phyloP scores from a whole-genome alignment of 2,329 filamentous ascomycete genomes.

The Pseudomassariella vexata region DNA sequence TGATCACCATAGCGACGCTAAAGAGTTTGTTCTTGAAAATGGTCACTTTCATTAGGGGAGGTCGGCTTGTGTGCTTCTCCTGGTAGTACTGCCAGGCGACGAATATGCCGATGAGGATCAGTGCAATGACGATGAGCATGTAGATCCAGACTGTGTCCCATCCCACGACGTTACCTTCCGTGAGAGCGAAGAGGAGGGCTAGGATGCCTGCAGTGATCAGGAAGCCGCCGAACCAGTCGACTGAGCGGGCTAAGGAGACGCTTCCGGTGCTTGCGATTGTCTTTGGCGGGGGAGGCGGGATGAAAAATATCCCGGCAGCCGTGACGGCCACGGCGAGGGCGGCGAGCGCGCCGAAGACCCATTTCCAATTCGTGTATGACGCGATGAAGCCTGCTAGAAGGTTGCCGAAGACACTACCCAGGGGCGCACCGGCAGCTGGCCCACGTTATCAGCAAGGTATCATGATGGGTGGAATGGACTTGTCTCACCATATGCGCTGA shows the following conservation, averaged over 20 bases:
- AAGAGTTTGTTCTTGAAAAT: constrained; percentile 57
- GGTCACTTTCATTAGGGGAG: constrained; percentile 61
- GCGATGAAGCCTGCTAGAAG: constrained; percentile 58
- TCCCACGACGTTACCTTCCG: constrained; percentile 63
- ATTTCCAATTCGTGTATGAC: constrained; percentile 58
- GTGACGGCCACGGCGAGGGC: constrained; percentile 54
- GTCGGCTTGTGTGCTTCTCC: constrained; percentile 41
- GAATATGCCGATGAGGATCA: constrained; percentile 51
- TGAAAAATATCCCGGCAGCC: constrained; percentile 50
- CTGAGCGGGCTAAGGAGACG: constrained; percentile 33
- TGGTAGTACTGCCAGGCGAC: constrained; percentile 56
- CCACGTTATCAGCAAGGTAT: background rate
- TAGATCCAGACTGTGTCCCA: constrained; percentile 61
- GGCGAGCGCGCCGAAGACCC: constrained; percentile 61
- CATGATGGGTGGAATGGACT: background rate
- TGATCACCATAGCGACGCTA: constrained; percentile 57
- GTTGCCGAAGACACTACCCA: constrained; percentile 61
- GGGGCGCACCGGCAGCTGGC: constrained; percentile 54
- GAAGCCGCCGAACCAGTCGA: constrained; percentile 63
- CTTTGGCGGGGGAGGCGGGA: constrained; percentile 44
- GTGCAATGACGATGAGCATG: constrained; percentile 49
- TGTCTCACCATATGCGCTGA: constrained; percentile 51
- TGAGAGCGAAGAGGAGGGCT: constrained; percentile 59
- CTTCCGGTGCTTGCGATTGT: constrained; percentile 15
- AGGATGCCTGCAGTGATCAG: constrained; percentile 58